Percentiles rank a stretch among this genome's conserved stretches.
These are phyloP conservation scores for Penicillium sp. DNA, from an alignment of 2,329 filamentous ascomycete species.

Conservation along the genomic window DNA sequence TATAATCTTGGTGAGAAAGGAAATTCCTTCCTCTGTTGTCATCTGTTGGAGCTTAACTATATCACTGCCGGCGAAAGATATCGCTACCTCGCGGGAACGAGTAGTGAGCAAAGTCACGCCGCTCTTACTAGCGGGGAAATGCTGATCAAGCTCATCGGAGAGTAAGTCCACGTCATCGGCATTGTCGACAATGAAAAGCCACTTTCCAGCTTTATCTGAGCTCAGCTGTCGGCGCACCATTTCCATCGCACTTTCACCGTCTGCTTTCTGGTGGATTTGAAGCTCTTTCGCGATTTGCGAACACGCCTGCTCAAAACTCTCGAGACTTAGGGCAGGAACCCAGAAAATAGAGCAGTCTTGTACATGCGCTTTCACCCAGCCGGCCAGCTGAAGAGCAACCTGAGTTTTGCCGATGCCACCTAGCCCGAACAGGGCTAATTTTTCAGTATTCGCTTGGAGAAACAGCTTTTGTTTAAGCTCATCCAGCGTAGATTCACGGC, in stretches of 20 bases:
- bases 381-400: conserved; percentile 23
- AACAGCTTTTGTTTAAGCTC: conserved; percentile 1
- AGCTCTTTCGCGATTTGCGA: conserved; percentile 1
- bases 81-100: background rate
- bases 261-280: background rate
- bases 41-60: conserved; percentile 2
- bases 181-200: conserved; percentile 4
- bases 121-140: conserved; percentile 1
- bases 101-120: background rate
- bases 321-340: conserved; percentile 10
- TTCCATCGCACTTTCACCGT: background rate
- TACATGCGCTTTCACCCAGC: conserved; percentile 6
- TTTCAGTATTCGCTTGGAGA: background rate
- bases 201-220: conserved; percentile 4
- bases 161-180: background rate
- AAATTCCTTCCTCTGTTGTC: background rate
- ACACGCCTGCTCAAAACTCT: conserved; percentile 14
- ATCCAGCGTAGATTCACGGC: background rate
- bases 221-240: background rate
- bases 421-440: conserved; percentile 15
- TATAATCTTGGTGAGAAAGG: background rate
- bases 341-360: conserved; percentile 18
- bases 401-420: conserved; percentile 29
- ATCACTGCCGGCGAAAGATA: background rate
- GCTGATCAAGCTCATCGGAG: conserved; percentile 1